Evolutionary conservation across 352 stramenopile genomes (phyloP), one percentile per base, ranked within the genome.

Genomic region (Phytophthora meadii): DNA sequence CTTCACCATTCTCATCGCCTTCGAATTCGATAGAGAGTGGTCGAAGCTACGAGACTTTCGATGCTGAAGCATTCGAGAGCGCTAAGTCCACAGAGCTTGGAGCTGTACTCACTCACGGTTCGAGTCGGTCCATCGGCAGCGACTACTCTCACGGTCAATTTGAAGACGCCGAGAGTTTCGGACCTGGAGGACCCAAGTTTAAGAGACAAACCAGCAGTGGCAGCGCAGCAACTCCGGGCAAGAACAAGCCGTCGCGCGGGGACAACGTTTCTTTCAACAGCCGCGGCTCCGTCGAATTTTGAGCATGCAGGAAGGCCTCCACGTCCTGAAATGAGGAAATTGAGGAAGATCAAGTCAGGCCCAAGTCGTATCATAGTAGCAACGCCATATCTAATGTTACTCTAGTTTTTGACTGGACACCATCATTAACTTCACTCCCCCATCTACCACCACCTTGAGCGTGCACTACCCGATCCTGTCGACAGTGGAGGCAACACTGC

Each of bases 271-370:
- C 65, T 11, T 48, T 68, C 39, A 67, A 61, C 32, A 77, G 70
- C 46, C 76, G 73, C 30, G 77, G 63, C 22, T 89, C 81, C 6
- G 76, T 89, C 36, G 81, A 89, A 65, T 89, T 88, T 75, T 89
- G 70, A 84, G 65, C 61, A 59, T 34, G 19, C 56, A 45, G 25
- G 40, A 6, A 44, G 40, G 56, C 44, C 19, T 7, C 17, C 25
- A 8, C n/a, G 41, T 55, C 25, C n/a, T 51, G 40, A 34, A 19
- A 19, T 60, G 10, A 14, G 30, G 30, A 36, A 36, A 4, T 36
- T 36, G 30, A 36, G 30, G 9, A 62, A 65, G 48, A 46, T 32
- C 42, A 40, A 54, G 41, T 46, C 36, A 49, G 40, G 24, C 46
- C 50, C 40, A 65, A 45, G 46, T 52, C 51, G 65, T 73, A 73